These are phyloP conservation scores for Volvariella surrecta DNA, from an alignment of 1,284 basidiomycete genomes.

Conservation along the genomic window DNA sequence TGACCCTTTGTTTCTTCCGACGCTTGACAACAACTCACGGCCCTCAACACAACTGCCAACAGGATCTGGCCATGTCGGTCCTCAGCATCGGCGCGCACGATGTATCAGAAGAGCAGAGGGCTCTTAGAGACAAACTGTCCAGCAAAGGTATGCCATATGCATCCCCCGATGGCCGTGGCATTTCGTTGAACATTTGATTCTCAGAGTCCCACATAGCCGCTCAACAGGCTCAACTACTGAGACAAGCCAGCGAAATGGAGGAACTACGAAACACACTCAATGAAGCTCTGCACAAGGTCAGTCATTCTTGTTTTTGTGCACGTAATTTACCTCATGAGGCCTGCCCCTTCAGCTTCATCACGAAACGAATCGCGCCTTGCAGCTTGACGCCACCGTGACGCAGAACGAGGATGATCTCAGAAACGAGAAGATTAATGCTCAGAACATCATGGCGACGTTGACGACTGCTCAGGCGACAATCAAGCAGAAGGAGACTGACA, in stretches of 20 bases:
- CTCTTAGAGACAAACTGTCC: conserved; percentile 49
- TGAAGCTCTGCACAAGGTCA: conserved; percentile 54
- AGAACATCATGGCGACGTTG: conserved; percentile 47
- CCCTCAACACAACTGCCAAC: neutral
- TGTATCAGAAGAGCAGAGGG: conserved; percentile 49
- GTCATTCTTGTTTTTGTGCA: conserved; percentile 10
- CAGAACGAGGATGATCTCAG: conserved; percentile 43
- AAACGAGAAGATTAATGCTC: conserved; percentile 43
- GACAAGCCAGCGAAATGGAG: conserved; percentile 43
- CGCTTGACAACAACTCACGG: too few relatives aligned
- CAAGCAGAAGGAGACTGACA: conserved; percentile 39
- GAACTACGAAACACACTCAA: conserved; percentile 44
- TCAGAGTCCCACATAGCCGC: conserved; percentile 52
- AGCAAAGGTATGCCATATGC: conserved; percentile 42
- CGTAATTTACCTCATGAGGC: conserved; percentile 6
- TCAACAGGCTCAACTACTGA: conserved; percentile 45
- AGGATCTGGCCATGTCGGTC: conserved; percentile 40
- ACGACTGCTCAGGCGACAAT: conserved; percentile 38
- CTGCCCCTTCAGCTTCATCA: conserved; percentile 36
- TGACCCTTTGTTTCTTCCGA: too few relatives aligned
- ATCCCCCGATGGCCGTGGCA: neutral
- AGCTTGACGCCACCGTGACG: conserved; percentile 43
- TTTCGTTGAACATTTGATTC: conserved; percentile 9
- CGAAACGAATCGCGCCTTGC: conserved; percentile 48
- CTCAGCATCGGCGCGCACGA: conserved; percentile 52